Evolutionary conservation across 2,329 filamentous ascomycete species (phyloP).

Genomic region (Pseudogymnoascus verrucosus): DNA sequence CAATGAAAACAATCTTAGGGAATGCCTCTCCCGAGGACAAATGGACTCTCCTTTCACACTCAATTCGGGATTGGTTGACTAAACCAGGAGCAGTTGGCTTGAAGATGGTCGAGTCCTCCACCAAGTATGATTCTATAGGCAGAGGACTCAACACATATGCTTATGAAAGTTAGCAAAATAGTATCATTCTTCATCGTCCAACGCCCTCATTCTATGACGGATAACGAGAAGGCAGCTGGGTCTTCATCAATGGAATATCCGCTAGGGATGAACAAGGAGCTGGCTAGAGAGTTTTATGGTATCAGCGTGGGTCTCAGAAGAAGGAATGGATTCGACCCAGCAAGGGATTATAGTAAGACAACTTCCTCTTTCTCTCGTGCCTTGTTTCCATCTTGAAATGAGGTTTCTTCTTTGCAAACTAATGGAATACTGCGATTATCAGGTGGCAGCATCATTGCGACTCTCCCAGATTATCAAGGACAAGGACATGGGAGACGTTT

Average conservation of each 20-base stretch:
- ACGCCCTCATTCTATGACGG: not conserved
- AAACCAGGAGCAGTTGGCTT: not conserved
- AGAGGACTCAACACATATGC: not conserved
- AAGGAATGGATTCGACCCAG: not conserved
- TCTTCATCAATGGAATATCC: not conserved
- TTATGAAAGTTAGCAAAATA: not conserved
- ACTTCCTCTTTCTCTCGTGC: not conserved
- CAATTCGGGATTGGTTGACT: not conserved
- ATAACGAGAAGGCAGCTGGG: not conserved
- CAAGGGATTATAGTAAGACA: not conserved
- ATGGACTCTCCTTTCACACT: not conserved
- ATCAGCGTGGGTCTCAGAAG: not conserved
- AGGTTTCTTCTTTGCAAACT: not conserved
- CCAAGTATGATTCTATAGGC: not conserved
- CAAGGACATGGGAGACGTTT: not conserved
- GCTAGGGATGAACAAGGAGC: not conserved
- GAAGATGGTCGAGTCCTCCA: not conserved
- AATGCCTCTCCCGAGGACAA: not conserved
- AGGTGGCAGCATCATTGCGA: not conserved
- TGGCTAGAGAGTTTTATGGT: not conserved
- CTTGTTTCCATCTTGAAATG: not conserved
- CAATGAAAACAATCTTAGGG: not conserved
- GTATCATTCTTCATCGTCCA: not conserved
- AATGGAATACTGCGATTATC: not conserved
- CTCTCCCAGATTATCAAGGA: not conserved